Percentiles rank a stretch among this genome's conserved stretches.
Evolutionary conservation across 2,329 filamentous ascomycete species (phyloP).

Genomic region (Talaromyces pinophilus): DNA sequence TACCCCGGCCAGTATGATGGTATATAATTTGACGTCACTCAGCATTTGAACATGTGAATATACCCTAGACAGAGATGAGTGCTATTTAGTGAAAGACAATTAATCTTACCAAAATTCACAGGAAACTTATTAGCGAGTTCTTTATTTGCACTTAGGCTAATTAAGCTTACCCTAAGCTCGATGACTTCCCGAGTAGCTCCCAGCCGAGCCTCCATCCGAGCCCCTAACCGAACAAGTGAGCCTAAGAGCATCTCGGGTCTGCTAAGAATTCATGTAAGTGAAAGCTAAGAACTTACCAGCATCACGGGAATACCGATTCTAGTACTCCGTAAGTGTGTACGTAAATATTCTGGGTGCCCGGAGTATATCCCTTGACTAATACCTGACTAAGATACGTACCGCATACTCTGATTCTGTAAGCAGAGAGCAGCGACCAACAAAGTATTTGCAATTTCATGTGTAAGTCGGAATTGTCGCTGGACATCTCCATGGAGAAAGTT

Average conservation of each 20-base stretch:
- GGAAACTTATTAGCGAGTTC: neutral
- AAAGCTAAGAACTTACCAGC: neutral
- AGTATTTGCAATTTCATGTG: slow-evolving; percentile 1
- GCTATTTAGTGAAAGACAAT: neutral
- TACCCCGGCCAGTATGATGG: neutral
- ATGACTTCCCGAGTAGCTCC: neutral
- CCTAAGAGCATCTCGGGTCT: neutral
- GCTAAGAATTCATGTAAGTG: neutral
- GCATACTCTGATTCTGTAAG: neutral
- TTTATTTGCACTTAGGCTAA: neutral
- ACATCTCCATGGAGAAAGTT: slow-evolving; percentile 6
- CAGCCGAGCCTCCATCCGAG: neutral
- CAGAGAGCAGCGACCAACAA: neutral
- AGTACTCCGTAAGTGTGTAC: neutral
- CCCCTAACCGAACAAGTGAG: neutral
- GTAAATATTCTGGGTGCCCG: neutral
- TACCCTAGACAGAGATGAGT: too few species aligned
- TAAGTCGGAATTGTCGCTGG: neutral
- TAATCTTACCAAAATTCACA: neutral
- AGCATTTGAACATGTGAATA: neutral
- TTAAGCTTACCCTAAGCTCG: neutral
- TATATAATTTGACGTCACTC: neutral
- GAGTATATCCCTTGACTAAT: neutral
- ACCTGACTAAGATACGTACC: neutral
- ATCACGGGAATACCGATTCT: neutral